phyloP scores from a whole-genome alignment of 1,139 yeast genomes.

The Geotrichum candidum region DNA sequence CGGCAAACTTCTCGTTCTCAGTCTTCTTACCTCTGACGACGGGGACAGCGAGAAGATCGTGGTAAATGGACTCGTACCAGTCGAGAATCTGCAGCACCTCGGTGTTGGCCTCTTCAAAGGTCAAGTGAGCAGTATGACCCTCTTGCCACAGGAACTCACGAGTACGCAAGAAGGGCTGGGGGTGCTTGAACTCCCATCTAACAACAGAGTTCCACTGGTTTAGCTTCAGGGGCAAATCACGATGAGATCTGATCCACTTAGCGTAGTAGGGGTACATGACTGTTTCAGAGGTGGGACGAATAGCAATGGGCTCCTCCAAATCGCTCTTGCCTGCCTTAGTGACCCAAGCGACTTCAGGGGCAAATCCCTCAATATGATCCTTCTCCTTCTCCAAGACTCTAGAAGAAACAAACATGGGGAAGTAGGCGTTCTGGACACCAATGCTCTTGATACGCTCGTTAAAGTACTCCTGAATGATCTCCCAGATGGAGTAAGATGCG shows the following conservation, averaged over 20 bases:
- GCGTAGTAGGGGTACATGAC: constrained; percentile 99
- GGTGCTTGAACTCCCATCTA: constrained; percentile 99
- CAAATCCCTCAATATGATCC: constrained; percentile 98
- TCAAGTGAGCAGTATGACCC: constrained; percentile 96
- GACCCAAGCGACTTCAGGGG: constrained; percentile 99
- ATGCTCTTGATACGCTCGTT: constrained; percentile 70
- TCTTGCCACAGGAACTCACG: constrained; percentile 99
- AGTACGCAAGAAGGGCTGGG: constrained; percentile 97
- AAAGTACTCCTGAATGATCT: constrained; percentile 83
- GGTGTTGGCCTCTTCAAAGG: constrained; percentile 66
- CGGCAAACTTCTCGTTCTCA: constrained; percentile 97
- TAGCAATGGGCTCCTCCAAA: constrained; percentile 96
- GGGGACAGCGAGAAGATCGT: constrained; percentile 93
- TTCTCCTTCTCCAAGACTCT: constrained; percentile 93
- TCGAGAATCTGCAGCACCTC: constrained; percentile 87
- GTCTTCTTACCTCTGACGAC: constrained; percentile 93
- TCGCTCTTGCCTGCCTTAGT: constrained; percentile 93
- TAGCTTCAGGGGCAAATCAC: constrained; percentile 91
- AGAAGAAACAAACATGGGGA: constrained; percentile 97
- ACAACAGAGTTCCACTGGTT: constrained; percentile 99
- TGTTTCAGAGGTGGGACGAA: constrained; percentile 98
- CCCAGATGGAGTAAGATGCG: constrained; percentile 92
- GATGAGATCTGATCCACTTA: constrained; percentile 97
- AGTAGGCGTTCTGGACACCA: constrained; percentile 92
- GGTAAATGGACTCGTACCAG: constrained; percentile 76